Percentiles rank a stretch among this genome's conserved stretches.
These are phyloP conservation scores for Starmerella apicola DNA, from an alignment of 805 yeast species.

Conservation along the genomic window DNA sequence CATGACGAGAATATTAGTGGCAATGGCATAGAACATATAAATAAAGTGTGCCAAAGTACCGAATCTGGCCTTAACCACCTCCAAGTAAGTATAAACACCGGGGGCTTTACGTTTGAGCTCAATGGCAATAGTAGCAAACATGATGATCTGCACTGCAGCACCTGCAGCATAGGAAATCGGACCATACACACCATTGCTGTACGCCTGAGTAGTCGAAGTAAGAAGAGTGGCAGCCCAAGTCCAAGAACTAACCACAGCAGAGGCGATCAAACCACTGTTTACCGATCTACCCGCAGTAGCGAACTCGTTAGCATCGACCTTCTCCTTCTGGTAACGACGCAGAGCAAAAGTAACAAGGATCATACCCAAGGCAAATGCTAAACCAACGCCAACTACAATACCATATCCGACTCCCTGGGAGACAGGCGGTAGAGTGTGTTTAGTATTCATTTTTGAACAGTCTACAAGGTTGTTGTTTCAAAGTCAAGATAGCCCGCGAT, in stretches of 20 bases:
- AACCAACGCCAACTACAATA: conserved; percentile 80
- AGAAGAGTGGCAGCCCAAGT: conserved; percentile 80
- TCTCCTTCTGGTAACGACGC: conserved; percentile 69
- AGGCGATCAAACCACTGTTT: conserved; percentile 68
- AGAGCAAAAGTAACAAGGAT: conserved; percentile 57
- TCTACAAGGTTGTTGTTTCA: too few species aligned
- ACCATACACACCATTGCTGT: conserved; percentile 65
- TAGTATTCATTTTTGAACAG: neutral
- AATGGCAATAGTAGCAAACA: conserved; percentile 78
- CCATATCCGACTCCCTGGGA: conserved; percentile 82
- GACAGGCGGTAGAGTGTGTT: conserved; percentile 27
- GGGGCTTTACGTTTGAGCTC: conserved; percentile 85
- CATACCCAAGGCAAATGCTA: conserved; percentile 55
- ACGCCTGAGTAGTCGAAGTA: conserved; percentile 67
- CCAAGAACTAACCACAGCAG: conserved; percentile 92
- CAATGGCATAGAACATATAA: conserved; percentile 61
- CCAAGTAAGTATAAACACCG: conserved; percentile 81
- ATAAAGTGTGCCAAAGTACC: conserved; percentile 59
- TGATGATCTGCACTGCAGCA: conserved; percentile 75
- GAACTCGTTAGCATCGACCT: conserved; percentile 86
- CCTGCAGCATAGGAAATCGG: conserved; percentile 83
- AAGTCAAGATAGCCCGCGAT: too few species aligned
- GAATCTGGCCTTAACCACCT: conserved; percentile 67
- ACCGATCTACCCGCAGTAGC: conserved; percentile 87
- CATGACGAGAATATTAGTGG: conserved; percentile 79